A percentile compares a stretch with the other conserved stretches of the same genome.
Conservation (phyloP, 371 early-diverging fungal genomes). For the Apophysomyces variabilis region DNA sequence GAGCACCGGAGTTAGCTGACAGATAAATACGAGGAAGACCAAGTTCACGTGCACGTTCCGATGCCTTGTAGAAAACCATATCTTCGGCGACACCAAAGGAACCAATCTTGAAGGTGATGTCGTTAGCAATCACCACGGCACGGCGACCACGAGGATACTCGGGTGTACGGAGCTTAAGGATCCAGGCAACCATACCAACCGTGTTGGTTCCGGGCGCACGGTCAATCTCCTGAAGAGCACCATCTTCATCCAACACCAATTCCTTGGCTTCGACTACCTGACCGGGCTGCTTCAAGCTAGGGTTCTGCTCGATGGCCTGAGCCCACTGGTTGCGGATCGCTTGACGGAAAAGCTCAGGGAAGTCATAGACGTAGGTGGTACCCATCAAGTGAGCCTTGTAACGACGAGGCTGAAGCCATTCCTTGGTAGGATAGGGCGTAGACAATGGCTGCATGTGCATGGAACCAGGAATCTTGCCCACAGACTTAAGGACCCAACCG, state of each 20-base stretch:
- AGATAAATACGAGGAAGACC: slow-evolving; percentile 96
- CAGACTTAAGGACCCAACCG: slow-evolving; percentile 77
- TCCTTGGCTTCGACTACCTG: slow-evolving; percentile 82
- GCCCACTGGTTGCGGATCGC: slow-evolving; percentile 80
- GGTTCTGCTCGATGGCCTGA: slow-evolving; percentile 62
- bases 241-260: slow-evolving; percentile 85
- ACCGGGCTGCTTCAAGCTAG: slow-evolving; percentile 59
- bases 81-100: slow-evolving; percentile 98
- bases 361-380: slow-evolving; percentile 98
- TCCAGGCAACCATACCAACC: slow-evolving; percentile 98
- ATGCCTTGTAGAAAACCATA: slow-evolving; percentile 89
- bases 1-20: slow-evolving; percentile 99
- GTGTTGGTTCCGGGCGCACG: slow-evolving; percentile 92
- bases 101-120: slow-evolving; percentile 96
- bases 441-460: slow-evolving; percentile 85
- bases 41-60: slow-evolving; percentile 82
- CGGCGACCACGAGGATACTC: slow-evolving; percentile 92
- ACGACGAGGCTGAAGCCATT: slow-evolving; percentile 95
- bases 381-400: slow-evolving; percentile 98
- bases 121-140: slow-evolving; percentile 96
- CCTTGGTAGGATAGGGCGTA: slow-evolving; percentile 91
- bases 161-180: slow-evolving; percentile 88
- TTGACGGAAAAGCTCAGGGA: slow-evolving; percentile 94
- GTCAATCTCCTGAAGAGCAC: slow-evolving; percentile 76
- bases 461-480: slow-evolving; percentile 74